These are phyloP conservation scores for Dothiorella sarmentorum DNA, from an alignment of 2,329 filamentous ascomycete species.

Conservation along the genomic window DNA sequence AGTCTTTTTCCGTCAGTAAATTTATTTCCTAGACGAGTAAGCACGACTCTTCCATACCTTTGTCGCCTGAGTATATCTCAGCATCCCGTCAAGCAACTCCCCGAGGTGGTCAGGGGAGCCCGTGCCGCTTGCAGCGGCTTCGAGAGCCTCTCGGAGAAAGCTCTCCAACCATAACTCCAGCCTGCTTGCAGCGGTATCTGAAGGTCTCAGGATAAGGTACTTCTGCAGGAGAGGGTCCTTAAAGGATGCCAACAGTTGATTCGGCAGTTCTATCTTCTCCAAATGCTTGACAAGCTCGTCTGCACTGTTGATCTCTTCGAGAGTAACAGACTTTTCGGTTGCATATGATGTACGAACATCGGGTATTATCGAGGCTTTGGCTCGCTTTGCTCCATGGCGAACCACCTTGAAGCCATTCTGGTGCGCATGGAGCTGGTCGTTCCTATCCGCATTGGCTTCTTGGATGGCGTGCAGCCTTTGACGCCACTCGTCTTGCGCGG, in stretches of 20 bases:
- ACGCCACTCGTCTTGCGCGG: slow-evolving; percentile 75
- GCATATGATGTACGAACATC: slow-evolving; percentile 71
- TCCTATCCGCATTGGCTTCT: slow-evolving; percentile 47
- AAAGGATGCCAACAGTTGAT: slow-evolving; percentile 74
- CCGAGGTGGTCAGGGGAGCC: slow-evolving; percentile 25
- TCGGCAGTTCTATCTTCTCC: slow-evolving; percentile 76
- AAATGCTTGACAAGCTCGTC: slow-evolving; percentile 67
- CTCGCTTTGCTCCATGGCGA: slow-evolving; percentile 49
- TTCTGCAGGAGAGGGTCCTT: slow-evolving; percentile 77
- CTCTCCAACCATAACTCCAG: slow-evolving; percentile 34
- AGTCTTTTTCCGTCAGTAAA: slow-evolving; percentile 23
- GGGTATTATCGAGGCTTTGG: slow-evolving; percentile 54
- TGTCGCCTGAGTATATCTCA: slow-evolving; percentile 32
- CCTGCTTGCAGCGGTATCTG: slow-evolving; percentile 27
- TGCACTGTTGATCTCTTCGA: slow-evolving; percentile 76
- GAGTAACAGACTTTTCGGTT: slow-evolving; percentile 40
- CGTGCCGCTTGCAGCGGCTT: slow-evolving; percentile 18
- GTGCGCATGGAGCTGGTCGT: slow-evolving; percentile 36
- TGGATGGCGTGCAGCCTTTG: slow-evolving; percentile 66
- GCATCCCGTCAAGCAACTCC: slow-evolving; percentile 32
- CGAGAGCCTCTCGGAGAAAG: slow-evolving; percentile 6
- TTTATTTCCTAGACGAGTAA: too few species aligned
- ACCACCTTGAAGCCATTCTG: slow-evolving; percentile 63
- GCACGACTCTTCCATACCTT: slow-evolving; percentile 34
- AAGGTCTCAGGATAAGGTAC: slow-evolving; percentile 55